phyloP scores from a whole-genome alignment of 768 basidiomycete species.

The Boletus tylopilopsis region DNA sequence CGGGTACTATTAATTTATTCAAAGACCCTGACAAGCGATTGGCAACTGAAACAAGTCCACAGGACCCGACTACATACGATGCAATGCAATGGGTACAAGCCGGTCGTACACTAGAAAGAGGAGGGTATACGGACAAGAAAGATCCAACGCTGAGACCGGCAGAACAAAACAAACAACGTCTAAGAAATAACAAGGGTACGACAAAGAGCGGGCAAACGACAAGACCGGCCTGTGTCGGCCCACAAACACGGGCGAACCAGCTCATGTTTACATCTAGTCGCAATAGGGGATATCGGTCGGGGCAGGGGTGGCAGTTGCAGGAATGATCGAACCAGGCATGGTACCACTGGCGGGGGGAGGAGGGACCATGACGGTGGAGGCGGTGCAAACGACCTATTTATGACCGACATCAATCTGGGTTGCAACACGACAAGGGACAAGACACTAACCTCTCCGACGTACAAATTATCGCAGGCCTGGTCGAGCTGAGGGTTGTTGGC shows the following conservation, averaged over 20 bases:
- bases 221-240: constrained; percentile 26
- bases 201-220: constrained; percentile 15
- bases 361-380: constrained; percentile 40
- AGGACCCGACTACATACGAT: constrained; percentile 25
- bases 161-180: constrained; percentile 2
- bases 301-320: constrained; percentile 30
- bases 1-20: too few species aligned
- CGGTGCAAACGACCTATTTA: constrained; percentile 52
- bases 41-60: too few species aligned
- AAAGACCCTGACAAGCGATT: too few species aligned
- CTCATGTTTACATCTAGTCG: constrained; percentile 34
- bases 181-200: not conserved
- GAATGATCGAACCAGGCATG: constrained; percentile 25
- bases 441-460: constrained; percentile 64
- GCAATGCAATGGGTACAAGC: constrained; percentile 8
- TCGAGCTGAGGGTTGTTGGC: constrained; percentile 76
- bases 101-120: not conserved
- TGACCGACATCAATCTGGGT: not conserved
- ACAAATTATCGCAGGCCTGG: constrained; percentile 57
- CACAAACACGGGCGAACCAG: constrained; percentile 1
- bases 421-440: not conserved
- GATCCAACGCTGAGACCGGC: not conserved
- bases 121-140: constrained; percentile 26
- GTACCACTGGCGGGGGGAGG: constrained; percentile 37
- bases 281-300: constrained; percentile 45